These are phyloP conservation scores for Podila epigama DNA, from an alignment of 192 early-diverging fungal genomes.

Conservation along the genomic window DNA sequence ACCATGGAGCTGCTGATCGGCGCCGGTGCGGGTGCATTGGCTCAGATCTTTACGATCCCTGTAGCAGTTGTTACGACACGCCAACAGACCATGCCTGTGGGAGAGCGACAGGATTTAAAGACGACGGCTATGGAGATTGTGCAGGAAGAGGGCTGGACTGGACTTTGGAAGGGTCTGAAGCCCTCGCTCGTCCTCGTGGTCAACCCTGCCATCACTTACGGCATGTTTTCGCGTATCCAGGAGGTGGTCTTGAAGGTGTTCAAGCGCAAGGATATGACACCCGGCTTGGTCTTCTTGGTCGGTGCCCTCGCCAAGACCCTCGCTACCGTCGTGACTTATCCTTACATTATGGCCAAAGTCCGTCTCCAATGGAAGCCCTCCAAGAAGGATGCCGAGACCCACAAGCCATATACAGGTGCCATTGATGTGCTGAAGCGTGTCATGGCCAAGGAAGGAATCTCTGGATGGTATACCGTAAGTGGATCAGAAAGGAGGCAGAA, in stretches of 20 bases:
- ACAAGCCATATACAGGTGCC: constrained; percentile 78
- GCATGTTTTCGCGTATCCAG: constrained; percentile 88
- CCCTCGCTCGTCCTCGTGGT: constrained; percentile 91
- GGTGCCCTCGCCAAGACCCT: constrained; percentile 95
- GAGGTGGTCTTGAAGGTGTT: constrained; percentile 60
- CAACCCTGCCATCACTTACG: constrained; percentile 98
- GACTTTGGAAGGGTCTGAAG: constrained; percentile 91
- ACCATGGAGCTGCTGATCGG: constrained; percentile 87
- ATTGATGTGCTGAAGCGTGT: constrained; percentile 88
- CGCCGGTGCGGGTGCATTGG: constrained; percentile 87
- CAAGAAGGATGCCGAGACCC: constrained; percentile 54
- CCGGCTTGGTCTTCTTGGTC: constrained; percentile 89
- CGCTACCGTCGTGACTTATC: constrained; percentile 86
- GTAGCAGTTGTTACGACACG: constrained; percentile 94
- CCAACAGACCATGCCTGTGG: constrained; percentile 82
- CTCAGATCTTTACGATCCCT: constrained; percentile 90
- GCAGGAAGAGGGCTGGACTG: constrained; percentile 77
- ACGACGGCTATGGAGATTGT: constrained; percentile 76
- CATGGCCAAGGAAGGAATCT: constrained; percentile 77
- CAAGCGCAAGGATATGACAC: constrained; percentile 61
- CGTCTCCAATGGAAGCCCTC: constrained; percentile 91
- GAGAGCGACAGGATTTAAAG: constrained; percentile 70
- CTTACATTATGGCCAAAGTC: constrained; percentile 99
- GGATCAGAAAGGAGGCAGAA: neutral
- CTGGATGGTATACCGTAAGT: constrained; percentile 93